These are phyloP conservation scores for Ilyonectria robusta DNA, from an alignment of 2,329 filamentous ascomycete genomes.

Conservation along the genomic window DNA sequence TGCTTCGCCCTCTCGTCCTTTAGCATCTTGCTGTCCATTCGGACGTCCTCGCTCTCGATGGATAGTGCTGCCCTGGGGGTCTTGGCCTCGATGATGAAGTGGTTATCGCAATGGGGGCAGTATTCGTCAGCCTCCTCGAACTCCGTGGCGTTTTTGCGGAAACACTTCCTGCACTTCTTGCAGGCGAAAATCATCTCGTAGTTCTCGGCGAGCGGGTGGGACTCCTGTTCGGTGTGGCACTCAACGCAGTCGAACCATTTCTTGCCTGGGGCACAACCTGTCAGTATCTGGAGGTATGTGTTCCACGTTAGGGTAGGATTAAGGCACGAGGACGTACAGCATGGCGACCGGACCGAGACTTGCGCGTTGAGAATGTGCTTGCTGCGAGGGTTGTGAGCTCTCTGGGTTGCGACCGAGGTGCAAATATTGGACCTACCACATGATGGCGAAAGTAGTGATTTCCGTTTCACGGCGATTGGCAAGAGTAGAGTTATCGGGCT, in stretches of 20 bases:
- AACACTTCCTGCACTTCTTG: conserved; percentile 99
- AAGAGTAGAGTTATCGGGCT: not conserved
- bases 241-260: conserved; percentile 99
- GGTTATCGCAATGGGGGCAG: conserved; percentile 99
- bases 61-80: conserved; percentile 87
- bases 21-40: conserved; percentile 90
- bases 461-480: not conserved
- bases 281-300: conserved; percentile 4
- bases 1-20: conserved; percentile 85
- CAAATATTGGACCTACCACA: conserved; percentile 54
- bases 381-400: conserved; percentile 62
- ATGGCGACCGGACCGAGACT: conserved; percentile 94
- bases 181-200: conserved; percentile 95
- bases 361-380: conserved; percentile 99
- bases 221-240: conserved; percentile 88
- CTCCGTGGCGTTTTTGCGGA: conserved; percentile 91
- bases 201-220: conserved; percentile 81
- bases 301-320: not conserved
- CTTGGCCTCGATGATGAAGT: conserved; percentile 92
- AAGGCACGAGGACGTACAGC: conserved; percentile 74
- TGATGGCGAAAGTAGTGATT: conserved; percentile 32
- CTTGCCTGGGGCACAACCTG: conserved; percentile 68
- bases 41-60: conserved; percentile 91
- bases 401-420: not conserved
- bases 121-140: conserved; percentile 99